A percentile compares a stretch with the other conserved stretches of the same genome.
Conservation (phyloP, 257 asterid species). For the Solanum pennellii region DNA sequence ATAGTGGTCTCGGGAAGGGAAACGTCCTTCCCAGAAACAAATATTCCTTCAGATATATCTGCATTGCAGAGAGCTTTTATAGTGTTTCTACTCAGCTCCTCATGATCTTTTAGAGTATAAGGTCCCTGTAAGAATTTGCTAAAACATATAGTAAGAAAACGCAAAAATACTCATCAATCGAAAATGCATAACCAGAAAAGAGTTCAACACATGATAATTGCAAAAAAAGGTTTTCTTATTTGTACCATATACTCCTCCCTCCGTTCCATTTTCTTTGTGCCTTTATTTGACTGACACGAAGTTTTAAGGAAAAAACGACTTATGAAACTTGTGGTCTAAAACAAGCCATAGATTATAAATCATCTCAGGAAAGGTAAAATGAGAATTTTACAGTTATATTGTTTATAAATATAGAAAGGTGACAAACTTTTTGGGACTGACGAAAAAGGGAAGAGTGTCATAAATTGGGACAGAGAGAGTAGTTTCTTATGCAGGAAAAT, state of each 20-base stretch:
- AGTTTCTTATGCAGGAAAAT: neutral
- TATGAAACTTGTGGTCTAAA: neutral
- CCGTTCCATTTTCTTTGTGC: neutral
- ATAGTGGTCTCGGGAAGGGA: constrained; percentile 82
- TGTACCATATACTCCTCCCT: neutral
- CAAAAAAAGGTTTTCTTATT: neutral
- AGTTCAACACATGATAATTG: neutral
- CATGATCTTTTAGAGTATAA: constrained; percentile 49
- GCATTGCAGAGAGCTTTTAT: constrained; percentile 87
- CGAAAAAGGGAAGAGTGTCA: neutral
- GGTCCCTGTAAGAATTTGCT: constrained; percentile 51
- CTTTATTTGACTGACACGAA: neutral
- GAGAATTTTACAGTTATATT: neutral
- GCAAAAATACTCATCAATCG: neutral
- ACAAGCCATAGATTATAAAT: neutral
- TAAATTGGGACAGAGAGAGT: neutral
- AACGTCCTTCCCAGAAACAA: constrained; percentile 49
- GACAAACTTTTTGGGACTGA: neutral
- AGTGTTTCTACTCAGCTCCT: constrained; percentile 52
- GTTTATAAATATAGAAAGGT: neutral
- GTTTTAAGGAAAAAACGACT: neutral
- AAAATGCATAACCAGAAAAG: neutral
- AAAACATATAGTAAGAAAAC: neutral
- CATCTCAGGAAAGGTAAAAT: neutral
- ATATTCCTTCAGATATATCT: constrained; percentile 66